Evolutionary conservation across 208 protist species (phyloP), one percentile per base, ranked within the genome.

Genomic region (Wallacemonas rigidus): DNA sequence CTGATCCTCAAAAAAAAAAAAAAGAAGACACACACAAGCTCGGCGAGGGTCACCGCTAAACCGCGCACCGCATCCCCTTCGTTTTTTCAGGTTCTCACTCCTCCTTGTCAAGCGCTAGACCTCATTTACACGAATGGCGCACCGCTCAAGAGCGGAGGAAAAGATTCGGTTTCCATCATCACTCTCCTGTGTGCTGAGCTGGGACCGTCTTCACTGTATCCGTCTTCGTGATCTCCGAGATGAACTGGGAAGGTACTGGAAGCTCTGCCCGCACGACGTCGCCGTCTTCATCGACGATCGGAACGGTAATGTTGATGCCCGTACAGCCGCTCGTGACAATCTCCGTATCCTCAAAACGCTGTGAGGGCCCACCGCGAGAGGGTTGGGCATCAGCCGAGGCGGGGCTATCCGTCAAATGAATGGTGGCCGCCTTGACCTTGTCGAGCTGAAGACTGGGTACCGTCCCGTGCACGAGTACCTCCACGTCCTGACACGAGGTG

Each of bases 201-300:
- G 6, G 53, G 8, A 36, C 36, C 14, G 72, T 76, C 9, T 47
- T 17, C 6, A 76, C 35, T 3, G n/a, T 41, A 48, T 71, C 65
- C 45, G n/a, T 41, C 5, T 17, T 39, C 7, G 43, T 41, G 15
- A 76, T 12, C 14, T n/a, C 6, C 39, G n/a, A 69, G 12, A 71
- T 71, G 67, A 61, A 79, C 72, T 85, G 80, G 63, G 72, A 71
- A 12, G 80, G 76, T 57, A 85, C 61, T 2, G 80, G 62, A 41
- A 85, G 40, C 67, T 76, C 80, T 3, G 65, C 62, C 57, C 63
- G 43, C 58, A 76, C 75, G 41, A 57, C 56, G 2, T 81, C 80
- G 15, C 76, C 80, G 11, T 79, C 65, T 41, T 68, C 45, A 63
- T 74, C 68, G 44, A 69, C 26, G 48, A 76, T 62, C 45, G 68